These are phyloP conservation scores for Aspergillus fructus DNA, from an alignment of 2,329 filamentous ascomycete species.

Conservation along the genomic window DNA sequence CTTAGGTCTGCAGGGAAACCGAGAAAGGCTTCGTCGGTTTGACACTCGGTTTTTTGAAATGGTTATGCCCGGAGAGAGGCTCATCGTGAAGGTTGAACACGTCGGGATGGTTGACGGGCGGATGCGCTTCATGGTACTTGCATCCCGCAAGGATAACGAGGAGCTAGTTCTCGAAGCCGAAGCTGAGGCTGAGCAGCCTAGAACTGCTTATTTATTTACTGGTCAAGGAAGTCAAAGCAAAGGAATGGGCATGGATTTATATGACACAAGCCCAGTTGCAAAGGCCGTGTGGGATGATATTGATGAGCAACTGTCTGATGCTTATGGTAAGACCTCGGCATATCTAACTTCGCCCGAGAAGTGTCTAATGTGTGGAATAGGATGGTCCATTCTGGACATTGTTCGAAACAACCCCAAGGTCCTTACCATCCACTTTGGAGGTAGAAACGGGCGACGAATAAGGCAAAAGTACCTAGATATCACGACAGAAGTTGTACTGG, in stretches of 20 bases:
- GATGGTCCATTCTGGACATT: conserved; percentile 91
- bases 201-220: conserved; percentile 93
- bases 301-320: conserved; percentile 96
- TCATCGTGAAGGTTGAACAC: conserved; percentile 88
- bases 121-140: conserved; percentile 97
- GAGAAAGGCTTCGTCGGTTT: conserved; percentile 91
- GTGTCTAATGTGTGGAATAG: conserved; percentile 1
- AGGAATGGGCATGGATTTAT: conserved; percentile 98
- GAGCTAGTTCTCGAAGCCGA: conserved; percentile 91
- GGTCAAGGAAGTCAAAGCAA: conserved; percentile 96
- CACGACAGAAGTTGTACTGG: conserved; percentile 33
- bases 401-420: conserved; percentile 98
- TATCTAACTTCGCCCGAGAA: background rate
- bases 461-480: conserved; percentile 98
- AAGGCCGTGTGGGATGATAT: conserved; percentile 95
- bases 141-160: conserved; percentile 84
- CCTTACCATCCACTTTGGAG: conserved; percentile 94
- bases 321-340: conserved; percentile 64
- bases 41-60: conserved; percentile 89
- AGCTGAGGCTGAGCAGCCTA: conserved; percentile 93
- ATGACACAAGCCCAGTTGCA: conserved; percentile 83
- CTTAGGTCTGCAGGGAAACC: conserved; percentile 87
- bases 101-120: conserved; percentile 93
- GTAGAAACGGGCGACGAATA: conserved; percentile 89
- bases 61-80: conserved; percentile 91